phyloP scores from a whole-genome alignment of 2,329 filamentous ascomycete genomes.

The Hymenoscyphus infarciens region DNA sequence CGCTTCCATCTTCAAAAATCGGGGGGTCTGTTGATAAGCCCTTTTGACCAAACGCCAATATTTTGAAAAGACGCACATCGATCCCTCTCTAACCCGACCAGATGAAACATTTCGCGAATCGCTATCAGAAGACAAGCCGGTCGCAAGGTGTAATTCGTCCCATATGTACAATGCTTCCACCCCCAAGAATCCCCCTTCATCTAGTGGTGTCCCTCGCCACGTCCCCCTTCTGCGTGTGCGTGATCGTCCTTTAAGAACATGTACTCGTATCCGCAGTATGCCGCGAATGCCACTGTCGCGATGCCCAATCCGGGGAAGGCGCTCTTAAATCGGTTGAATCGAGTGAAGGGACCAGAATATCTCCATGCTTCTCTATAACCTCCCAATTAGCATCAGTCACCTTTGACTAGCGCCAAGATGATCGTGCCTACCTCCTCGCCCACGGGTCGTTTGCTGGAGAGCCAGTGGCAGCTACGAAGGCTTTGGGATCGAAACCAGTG shows the following conservation, averaged over 20 bases:
- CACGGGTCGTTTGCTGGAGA: constrained; percentile 61
- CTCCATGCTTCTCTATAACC: constrained; percentile 91
- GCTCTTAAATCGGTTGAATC: constrained; percentile 83
- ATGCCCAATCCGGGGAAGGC: constrained; percentile 89
- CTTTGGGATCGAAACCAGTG: constrained; percentile 87
- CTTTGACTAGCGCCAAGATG: not conserved
- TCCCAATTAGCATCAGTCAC: constrained; percentile 36
- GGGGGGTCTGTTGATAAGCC: not conserved
- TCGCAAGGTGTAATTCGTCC: constrained; percentile 18
- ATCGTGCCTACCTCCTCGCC: constrained; percentile 51
- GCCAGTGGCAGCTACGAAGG: constrained; percentile 69
- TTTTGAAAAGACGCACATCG: not conserved
- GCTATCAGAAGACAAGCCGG: not conserved
- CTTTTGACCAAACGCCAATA: not conserved
- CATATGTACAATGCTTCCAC: constrained; percentile 39
- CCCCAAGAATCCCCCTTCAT: constrained; percentile 18
- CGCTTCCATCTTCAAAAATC: not conserved
- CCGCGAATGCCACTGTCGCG: constrained; percentile 84
- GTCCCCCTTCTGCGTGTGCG: constrained; percentile 44
- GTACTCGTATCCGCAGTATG: constrained; percentile 87
- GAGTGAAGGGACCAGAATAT: constrained; percentile 83
- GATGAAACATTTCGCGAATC: not conserved
- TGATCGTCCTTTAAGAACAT: constrained; percentile 75
- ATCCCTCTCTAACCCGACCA: not conserved
- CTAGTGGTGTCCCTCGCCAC: constrained; percentile 58